These are phyloP conservation scores for Datura wrightii DNA, from an alignment of 257 asterid species.

Conservation along the genomic window DNA sequence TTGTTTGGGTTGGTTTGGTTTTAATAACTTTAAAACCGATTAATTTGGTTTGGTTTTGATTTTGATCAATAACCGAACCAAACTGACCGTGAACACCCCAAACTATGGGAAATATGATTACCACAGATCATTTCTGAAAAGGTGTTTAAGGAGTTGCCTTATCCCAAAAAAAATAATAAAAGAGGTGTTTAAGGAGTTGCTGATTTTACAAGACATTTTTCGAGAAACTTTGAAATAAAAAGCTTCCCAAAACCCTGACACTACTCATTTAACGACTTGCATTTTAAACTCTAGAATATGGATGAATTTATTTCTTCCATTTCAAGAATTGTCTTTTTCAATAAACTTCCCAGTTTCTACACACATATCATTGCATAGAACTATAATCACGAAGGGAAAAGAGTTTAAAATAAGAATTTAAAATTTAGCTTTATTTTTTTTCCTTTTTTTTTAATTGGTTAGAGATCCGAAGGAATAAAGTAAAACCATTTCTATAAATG, in stretches of 20 bases:
- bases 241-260: background rate
- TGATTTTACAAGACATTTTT: background rate
- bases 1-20: too few species aligned
- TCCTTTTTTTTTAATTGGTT: background rate
- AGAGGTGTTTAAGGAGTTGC: background rate
- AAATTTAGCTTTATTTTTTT: background rate
- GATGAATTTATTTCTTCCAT: background rate
- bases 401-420: conserved; percentile 10
- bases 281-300: background rate
- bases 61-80: too few species aligned
- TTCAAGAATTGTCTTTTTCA: background rate
- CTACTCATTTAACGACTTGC: background rate
- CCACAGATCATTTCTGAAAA: background rate
- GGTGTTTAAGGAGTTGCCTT: too few species aligned
- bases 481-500: background rate
- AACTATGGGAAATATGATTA: background rate
- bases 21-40: too few species aligned
- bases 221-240: background rate
- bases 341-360: background rate
- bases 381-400: background rate
- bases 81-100: too few species aligned
- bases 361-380: background rate
- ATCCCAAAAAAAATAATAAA: too few species aligned
- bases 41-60: too few species aligned
- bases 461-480: background rate